Base-by-base conservation (phyloP, 768 basidiomycete genomes). In the Leccinum rimulosum region DNA sequence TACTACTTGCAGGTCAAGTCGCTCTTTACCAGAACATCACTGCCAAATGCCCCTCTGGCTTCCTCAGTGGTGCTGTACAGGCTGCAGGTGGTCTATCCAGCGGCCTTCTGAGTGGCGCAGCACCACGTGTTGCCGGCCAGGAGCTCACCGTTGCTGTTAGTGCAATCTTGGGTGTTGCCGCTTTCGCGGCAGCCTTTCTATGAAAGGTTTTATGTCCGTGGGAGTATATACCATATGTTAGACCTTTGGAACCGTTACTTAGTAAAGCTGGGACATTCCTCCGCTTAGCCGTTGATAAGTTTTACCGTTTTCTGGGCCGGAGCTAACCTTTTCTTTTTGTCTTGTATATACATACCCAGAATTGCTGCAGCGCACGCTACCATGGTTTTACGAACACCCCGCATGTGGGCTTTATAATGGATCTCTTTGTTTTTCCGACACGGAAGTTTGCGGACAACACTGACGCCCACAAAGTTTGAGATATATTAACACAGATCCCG, bases 11-110 rank as follows among this genome's bases (percentile, higher is more conserved):
- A 31, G 82, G 81, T 50, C 94, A 98, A 75, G 40, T 73, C 15
- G 68, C 64, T 8, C 80, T 98, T 38, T 96, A 91, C 82, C 64
- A 68, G 22, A 82, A 76, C 57, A 78, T 95, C 65, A 70, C 76
- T 45, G 63, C 63, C 57, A 87, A 79, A 43, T 99, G 96, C 71
- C 90, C 91, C 4, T 28, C 72, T 8, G 80, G 75, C 66, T 97
- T 93, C 83, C 78, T 93, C 58, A 80, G 74, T 58, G 82, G 84
- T 40, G 83, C 81, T 19, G 83, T 88, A 33, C 78, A 85, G 69
- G 89, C 88, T 49, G 90, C 88, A 38, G 89, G 89, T 64, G 80
- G 79, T 25, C 68, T 86, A 54, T 76, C 79, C 6, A 60, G 64
- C 6, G 73, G 80, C 22, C 43, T 78, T 38, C 25, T 77, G 43